A percentile compares a stretch with the other conserved stretches of the same genome.
These are phyloP conservation scores for Chaetomiaceae sp. DNA, from an alignment of 2,329 filamentous ascomycete genomes.

Conservation along the genomic window DNA sequence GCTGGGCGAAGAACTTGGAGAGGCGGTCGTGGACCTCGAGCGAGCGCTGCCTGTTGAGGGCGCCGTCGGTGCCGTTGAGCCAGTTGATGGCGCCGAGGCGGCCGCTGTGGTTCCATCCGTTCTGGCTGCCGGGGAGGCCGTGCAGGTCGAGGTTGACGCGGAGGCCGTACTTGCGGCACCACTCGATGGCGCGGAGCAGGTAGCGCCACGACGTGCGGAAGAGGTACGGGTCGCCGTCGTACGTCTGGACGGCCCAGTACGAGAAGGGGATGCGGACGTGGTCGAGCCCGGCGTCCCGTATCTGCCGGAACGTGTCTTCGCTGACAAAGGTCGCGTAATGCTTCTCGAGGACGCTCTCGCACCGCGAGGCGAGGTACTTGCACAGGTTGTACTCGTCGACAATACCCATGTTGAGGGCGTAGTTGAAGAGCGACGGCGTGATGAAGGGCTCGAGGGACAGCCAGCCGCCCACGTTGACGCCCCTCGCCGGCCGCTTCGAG, in stretches of 20 bases:
- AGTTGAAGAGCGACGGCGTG: constrained; percentile 81
- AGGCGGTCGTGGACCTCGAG: constrained; percentile 84
- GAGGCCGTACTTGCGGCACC: constrained; percentile 84
- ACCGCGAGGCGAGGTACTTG: constrained; percentile 62
- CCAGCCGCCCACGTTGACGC: constrained; percentile 93
- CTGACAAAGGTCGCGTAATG: constrained; percentile 90
- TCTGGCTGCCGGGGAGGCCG: constrained; percentile 86
- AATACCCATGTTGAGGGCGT: constrained; percentile 58
- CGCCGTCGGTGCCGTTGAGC: constrained; percentile 85
- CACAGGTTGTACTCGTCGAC: constrained; percentile 86
- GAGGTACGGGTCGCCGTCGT: constrained; percentile 82
- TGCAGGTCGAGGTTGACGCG: constrained; percentile 92
- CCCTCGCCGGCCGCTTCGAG: constrained; percentile 70
- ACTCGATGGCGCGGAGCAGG: constrained; percentile 87
- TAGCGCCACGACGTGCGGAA: constrained; percentile 88
- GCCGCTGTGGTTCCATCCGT: constrained; percentile 97
- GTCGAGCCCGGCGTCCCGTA: constrained; percentile 82
- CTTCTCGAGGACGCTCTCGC: constrained; percentile 67
- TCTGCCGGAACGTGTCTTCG: constrained; percentile 77
- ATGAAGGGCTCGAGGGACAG: constrained; percentile 92
- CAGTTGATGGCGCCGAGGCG: constrained; percentile 75
- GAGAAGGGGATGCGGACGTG: constrained; percentile 94
- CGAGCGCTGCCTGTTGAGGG: constrained; percentile 71
- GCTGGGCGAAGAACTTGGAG: constrained; percentile 87
- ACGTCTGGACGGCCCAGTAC: constrained; percentile 89